Conservation (phyloP, 805 yeast genomes). For the Yarrowia hollandica region DNA sequence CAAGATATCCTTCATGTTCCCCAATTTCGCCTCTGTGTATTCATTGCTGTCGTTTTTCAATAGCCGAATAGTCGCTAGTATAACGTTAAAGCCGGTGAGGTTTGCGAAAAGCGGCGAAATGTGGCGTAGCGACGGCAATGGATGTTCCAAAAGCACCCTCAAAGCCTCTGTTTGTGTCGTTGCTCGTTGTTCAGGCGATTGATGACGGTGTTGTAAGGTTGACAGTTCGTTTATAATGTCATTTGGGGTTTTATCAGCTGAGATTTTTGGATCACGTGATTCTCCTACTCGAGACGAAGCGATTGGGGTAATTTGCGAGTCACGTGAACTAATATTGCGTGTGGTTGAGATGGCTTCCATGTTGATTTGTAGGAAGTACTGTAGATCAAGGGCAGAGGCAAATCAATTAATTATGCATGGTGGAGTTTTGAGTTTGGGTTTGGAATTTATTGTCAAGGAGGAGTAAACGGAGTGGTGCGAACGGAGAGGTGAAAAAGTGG, state of each 20-base stretch:
- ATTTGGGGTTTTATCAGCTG: background rate
- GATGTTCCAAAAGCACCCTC: background rate
- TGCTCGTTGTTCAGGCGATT: background rate
- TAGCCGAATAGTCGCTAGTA: background rate
- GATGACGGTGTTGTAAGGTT: background rate
- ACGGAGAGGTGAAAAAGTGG: background rate
- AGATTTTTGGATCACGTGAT: background rate
- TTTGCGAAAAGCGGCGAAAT: background rate
- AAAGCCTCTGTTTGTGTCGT: background rate
- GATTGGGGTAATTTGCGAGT: background rate
- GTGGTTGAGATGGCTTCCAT: constrained; percentile 19
- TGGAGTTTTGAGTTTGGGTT: background rate
- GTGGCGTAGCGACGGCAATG: background rate
- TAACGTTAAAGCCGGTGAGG: background rate
- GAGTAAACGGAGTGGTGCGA: too few species aligned
- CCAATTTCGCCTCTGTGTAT: background rate
- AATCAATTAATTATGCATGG: background rate
- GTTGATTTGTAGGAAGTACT: too few species aligned
- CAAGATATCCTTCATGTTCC: background rate
- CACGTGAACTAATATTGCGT: background rate
- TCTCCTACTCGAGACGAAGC: background rate
- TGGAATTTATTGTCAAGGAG: background rate
- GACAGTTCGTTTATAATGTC: background rate
- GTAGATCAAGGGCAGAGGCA: too few species aligned
- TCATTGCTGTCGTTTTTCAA: background rate